These are phyloP conservation scores for Carex cristatella DNA, from an alignment of 176 grass and related monocot species.

Conservation along the genomic window DNA sequence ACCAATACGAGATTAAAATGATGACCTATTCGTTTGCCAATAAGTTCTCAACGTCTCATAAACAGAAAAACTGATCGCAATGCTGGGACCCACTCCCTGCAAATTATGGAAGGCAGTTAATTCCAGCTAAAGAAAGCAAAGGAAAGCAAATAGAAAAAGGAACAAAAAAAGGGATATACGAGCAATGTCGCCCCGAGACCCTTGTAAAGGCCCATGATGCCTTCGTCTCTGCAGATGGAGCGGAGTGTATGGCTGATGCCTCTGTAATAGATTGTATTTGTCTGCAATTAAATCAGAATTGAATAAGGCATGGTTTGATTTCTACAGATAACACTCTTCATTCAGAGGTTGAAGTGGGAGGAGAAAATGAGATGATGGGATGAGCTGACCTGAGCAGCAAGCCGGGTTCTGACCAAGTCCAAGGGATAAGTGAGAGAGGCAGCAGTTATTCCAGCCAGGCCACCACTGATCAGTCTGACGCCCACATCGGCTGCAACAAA, in stretches of 20 bases:
- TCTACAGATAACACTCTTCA: not conserved
- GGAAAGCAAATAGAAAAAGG: not conserved
- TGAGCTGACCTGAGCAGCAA: constrained; percentile 74
- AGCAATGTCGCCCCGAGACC: constrained; percentile 90
- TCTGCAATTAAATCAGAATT: constrained; percentile 47
- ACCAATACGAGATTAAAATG: constrained; percentile 9
- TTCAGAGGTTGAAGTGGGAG: not conserved
- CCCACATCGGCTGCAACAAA: constrained; percentile 57
- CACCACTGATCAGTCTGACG: constrained; percentile 63
- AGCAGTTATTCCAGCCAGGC: constrained; percentile 90
- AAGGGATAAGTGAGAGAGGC: constrained; percentile 84
- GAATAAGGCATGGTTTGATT: not conserved
- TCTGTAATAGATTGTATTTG: constrained; percentile 79
- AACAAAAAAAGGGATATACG: constrained; percentile 30
- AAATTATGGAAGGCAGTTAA: constrained; percentile 4
- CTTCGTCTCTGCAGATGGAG: constrained; percentile 89
- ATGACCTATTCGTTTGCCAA: constrained; percentile 78
- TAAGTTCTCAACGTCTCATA: constrained; percentile 86
- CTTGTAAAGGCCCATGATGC: constrained; percentile 79
- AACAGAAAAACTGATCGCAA: constrained; percentile 89
- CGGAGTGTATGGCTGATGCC: constrained; percentile 88
- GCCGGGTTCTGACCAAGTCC: constrained; percentile 79
- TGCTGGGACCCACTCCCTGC: constrained; percentile 91
- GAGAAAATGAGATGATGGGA: not conserved
- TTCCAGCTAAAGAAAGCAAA: not conserved